Conservation (phyloP, 257 asterid genomes). For the Solanum phureja region DNA sequence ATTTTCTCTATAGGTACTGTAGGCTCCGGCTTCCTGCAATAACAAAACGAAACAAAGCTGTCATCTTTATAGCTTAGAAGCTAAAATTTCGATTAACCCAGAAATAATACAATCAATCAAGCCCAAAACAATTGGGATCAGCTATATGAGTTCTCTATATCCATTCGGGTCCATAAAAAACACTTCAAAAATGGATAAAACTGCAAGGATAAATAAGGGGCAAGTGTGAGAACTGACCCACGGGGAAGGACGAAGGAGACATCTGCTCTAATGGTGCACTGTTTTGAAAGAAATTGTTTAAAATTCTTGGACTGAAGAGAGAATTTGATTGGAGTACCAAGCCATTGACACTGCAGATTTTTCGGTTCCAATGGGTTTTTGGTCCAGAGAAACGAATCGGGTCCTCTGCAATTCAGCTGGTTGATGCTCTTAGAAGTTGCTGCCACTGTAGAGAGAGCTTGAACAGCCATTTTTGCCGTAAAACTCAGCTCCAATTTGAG, state of each 20-base stretch:
- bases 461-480: conserved; percentile 35
- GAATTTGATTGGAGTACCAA: conserved; percentile 19
- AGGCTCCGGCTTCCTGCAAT: conserved; percentile 44
- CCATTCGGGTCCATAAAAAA: neutral
- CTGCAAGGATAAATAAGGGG: neutral
- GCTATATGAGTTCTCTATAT: neutral
- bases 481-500: neutral
- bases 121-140: neutral
- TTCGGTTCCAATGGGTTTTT: conserved; percentile 1
- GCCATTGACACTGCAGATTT: conserved; percentile 17
- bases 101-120: neutral
- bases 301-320: conserved; percentile 13
- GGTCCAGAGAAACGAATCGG: neutral
- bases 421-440: conserved; percentile 1
- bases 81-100: neutral
- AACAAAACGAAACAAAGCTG: neutral
- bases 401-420: conserved; percentile 8
- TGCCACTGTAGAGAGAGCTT: conserved; percentile 19
- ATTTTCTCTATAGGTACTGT: conserved; percentile 27
- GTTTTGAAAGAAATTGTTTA: conserved; percentile 14
- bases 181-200: neutral
- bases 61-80: neutral
- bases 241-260: conserved; percentile 42
- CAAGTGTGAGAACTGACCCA: conserved; percentile 13
- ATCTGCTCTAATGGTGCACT: conserved; percentile 28